Evolutionary conservation across 805 yeast species (phyloP).

Genomic region (Candida coquimbonensis): DNA sequence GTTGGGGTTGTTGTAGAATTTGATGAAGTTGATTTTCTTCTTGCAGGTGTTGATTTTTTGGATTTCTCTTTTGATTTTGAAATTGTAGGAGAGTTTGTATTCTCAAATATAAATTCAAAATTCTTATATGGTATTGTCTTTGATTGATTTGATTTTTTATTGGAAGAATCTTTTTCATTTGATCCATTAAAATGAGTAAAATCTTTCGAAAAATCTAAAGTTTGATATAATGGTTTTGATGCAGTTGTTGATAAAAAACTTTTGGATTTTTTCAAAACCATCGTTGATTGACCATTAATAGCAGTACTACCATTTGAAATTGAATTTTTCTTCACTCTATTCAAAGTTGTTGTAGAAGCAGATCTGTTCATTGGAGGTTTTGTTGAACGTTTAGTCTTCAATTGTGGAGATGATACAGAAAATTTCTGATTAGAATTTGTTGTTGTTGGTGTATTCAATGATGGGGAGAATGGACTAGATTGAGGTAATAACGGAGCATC

Average conservation of each 20-base stretch:
- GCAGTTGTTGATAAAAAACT: slow-evolving; percentile 12
- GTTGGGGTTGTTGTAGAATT: slow-evolving; percentile 13
- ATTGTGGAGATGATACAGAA: slow-evolving; percentile 4
- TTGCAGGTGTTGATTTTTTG: slow-evolving; percentile 7
- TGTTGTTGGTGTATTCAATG: not conserved
- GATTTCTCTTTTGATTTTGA: not conserved
- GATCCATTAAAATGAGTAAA: slow-evolving; percentile 1
- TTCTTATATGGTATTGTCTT: slow-evolving; percentile 13
- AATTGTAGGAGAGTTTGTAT: not conserved
- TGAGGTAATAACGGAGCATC: not conserved
- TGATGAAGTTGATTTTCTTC: slow-evolving; percentile 11
- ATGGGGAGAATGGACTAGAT: not conserved
- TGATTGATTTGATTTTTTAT: not conserved
- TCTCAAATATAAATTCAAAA: slow-evolving; percentile 22
- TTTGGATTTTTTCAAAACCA: slow-evolving; percentile 19
- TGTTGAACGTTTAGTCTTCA: slow-evolving; percentile 5
- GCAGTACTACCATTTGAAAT: not conserved
- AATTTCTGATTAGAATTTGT: not conserved
- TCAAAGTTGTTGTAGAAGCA: slow-evolving; percentile 17
- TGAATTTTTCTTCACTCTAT: slow-evolving; percentile 17
- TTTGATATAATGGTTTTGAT: slow-evolving; percentile 11
- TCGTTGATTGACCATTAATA: not conserved
- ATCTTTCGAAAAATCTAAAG: slow-evolving; percentile 21
- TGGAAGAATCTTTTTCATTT: not conserved
- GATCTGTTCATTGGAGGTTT: slow-evolving; percentile 14